Percentiles rank a stretch among this genome's conserved stretches.
phyloP scores from a whole-genome alignment of 352 stramenopile species.

The Hyaloperonospora arabidopsidis region DNA sequence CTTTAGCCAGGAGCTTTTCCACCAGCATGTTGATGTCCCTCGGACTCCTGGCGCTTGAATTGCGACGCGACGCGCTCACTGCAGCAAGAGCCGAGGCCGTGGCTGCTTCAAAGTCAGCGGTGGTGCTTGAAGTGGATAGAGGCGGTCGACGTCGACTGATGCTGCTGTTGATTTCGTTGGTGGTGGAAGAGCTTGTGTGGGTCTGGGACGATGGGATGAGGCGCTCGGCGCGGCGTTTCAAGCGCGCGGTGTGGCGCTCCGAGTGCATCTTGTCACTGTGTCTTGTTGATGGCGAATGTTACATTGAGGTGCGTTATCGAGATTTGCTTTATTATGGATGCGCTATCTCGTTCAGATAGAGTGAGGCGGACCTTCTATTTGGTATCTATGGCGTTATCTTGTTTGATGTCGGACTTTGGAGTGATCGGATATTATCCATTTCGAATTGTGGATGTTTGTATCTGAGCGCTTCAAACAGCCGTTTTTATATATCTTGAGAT shows the following conservation, averaged over 20 bases:
- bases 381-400: too few species aligned
- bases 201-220: slow-evolving; percentile 11
- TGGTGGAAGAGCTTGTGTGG: slow-evolving; percentile 11
- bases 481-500: too few species aligned
- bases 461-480: too few species aligned
- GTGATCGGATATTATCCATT: too few species aligned
- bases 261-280: slow-evolving; percentile 20
- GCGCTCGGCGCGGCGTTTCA: slow-evolving; percentile 39
- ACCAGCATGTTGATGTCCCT: slow-evolving; percentile 47
- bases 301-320: too few species aligned
- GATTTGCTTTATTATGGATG: too few species aligned
- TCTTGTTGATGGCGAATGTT: too few species aligned
- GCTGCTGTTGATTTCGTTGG: slow-evolving; percentile 4
- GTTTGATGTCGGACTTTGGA: too few species aligned
- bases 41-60: slow-evolving; percentile 21
- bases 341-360: too few species aligned
- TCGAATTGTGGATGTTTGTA: too few species aligned
- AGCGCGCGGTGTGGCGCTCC: slow-evolving; percentile 30
- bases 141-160: not conserved
- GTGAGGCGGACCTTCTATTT: too few species aligned
- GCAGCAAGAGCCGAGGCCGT: slow-evolving; percentile 26
- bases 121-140: not conserved
- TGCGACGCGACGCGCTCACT: slow-evolving; percentile 27
- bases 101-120: slow-evolving; percentile 6
- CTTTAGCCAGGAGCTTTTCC: slow-evolving; percentile 42